Evolutionary conservation across 768 basidiomycete genomes (phyloP).

Genomic region (Rhodotorula toruloides): DNA sequence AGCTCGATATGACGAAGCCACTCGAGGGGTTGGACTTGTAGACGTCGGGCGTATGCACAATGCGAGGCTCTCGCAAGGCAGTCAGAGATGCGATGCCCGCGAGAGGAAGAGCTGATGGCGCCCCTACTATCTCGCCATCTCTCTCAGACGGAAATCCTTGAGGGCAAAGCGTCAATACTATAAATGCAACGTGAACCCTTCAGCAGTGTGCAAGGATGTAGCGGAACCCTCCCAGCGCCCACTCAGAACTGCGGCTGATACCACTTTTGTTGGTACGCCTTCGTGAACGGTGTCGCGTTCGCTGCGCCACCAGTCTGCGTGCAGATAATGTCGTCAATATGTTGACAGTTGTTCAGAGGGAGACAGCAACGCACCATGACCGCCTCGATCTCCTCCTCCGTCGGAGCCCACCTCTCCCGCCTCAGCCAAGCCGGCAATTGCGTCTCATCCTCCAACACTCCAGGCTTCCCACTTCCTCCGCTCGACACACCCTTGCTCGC

Average conservation of each 20-base stretch:
- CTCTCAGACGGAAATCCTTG: too few species aligned
- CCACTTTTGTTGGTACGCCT: constrained; percentile 23
- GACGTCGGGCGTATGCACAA: background rate
- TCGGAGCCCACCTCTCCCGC: constrained; percentile 10
- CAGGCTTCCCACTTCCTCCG: background rate
- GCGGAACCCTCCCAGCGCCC: too few species aligned
- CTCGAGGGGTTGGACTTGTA: background rate
- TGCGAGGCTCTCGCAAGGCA: too few species aligned
- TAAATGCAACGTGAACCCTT: background rate
- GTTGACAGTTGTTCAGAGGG: background rate
- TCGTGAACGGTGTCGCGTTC: background rate
- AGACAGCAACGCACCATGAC: constrained; percentile 13
- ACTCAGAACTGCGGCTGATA: constrained; percentile 25
- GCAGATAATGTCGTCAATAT: background rate
- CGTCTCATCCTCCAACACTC: constrained; percentile 10
- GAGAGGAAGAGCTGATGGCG: too few species aligned
- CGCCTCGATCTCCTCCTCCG: constrained; percentile 27
- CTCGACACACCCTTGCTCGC: background rate
- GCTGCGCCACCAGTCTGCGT: background rate
- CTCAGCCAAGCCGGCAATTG: constrained; percentile 24
- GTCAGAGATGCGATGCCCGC: background rate
- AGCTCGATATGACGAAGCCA: constrained; percentile 10
- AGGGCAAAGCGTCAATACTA: background rate
- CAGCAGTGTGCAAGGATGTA: background rate
- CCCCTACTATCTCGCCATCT: too few species aligned